Percentiles rank a stretch among this genome's conserved stretches.
Evolutionary conservation across 768 basidiomycete species (phyloP).

Genomic region (Termitomyces sp.): DNA sequence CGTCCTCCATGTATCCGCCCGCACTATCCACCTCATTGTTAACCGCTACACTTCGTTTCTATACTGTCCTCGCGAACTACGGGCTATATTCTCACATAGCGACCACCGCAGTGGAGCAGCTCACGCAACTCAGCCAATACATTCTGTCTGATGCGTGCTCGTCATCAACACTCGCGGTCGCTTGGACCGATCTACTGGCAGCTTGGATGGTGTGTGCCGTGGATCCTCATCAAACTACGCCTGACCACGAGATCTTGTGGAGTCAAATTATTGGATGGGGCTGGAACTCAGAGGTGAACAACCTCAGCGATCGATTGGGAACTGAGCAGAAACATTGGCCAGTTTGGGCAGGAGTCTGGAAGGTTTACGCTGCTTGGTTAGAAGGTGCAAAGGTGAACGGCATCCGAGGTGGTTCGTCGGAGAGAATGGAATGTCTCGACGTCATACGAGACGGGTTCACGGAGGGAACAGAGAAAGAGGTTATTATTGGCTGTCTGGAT

Average conservation of each 20-base stretch:
- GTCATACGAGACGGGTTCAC: conserved; percentile 37
- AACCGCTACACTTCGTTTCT: conserved; percentile 54
- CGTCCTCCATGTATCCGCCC: conserved; percentile 32
- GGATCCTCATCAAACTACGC: conserved; percentile 88
- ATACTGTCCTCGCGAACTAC: conserved; percentile 64
- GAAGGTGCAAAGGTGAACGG: conserved; percentile 76
- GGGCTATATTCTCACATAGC: conserved; percentile 73
- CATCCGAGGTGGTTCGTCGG: conserved; percentile 56
- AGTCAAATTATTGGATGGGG: conserved; percentile 77
- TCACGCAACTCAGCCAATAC: conserved; percentile 45
- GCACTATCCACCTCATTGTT: conserved; percentile 47
- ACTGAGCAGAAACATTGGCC: conserved; percentile 25
- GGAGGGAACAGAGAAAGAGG: conserved; percentile 24
- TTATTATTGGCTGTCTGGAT: conserved; percentile 32
- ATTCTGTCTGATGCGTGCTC: conserved; percentile 32
- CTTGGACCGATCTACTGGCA: conserved; percentile 58
- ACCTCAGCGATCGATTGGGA: conserved; percentile 29
- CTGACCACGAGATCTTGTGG: conserved; percentile 87
- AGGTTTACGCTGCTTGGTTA: conserved; percentile 59
- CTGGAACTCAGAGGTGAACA: conserved; percentile 60
- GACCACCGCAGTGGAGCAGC: conserved; percentile 53
- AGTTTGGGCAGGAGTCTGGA: conserved; percentile 49
- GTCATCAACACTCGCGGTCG: conserved; percentile 30
- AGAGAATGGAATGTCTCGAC: conserved; percentile 40
- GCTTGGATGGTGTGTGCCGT: conserved; percentile 79